Percentiles rank a stretch among this genome's conserved stretches.
These are phyloP conservation scores for Claviceps monticola DNA, from an alignment of 2,329 filamentous ascomycete genomes.

Conservation along the genomic window DNA sequence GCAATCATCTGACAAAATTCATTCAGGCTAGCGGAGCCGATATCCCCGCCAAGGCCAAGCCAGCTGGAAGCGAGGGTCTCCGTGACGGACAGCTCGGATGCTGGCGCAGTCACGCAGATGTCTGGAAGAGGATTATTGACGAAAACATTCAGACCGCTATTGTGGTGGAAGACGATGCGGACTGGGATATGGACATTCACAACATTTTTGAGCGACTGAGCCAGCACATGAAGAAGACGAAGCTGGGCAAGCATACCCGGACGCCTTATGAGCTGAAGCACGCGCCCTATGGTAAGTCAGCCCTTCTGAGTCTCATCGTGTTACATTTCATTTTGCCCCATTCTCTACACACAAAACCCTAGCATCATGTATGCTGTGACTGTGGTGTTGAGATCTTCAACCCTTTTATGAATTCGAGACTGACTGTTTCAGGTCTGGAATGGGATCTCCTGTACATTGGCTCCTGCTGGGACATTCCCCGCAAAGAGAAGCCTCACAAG, in stretches of 20 bases:
- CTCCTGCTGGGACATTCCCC: constrained; percentile 3
- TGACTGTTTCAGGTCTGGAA: background rate
- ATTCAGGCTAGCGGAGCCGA: background rate
- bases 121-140: constrained; percentile 1
- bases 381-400: no score
- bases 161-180: constrained; percentile 2
- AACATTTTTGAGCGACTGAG: background rate
- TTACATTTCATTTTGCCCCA: background rate
- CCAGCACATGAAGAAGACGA: background rate
- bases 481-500: background rate
- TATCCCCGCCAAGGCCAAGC: background rate
- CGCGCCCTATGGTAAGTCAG: background rate
- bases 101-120: constrained; percentile 1
- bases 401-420: no score
- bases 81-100: background rate
- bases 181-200: constrained; percentile 2
- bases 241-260: background rate
- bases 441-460: constrained; percentile 2
- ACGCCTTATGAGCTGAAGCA: background rate
- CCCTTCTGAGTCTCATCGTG: background rate
- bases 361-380: background rate
- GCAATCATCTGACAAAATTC: background rate
- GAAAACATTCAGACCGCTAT: constrained; percentile 2
- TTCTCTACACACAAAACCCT: background rate
- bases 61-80: background rate